Conservation (phyloP, 345 rosid species). For the Arabis hirsuta region DNA sequence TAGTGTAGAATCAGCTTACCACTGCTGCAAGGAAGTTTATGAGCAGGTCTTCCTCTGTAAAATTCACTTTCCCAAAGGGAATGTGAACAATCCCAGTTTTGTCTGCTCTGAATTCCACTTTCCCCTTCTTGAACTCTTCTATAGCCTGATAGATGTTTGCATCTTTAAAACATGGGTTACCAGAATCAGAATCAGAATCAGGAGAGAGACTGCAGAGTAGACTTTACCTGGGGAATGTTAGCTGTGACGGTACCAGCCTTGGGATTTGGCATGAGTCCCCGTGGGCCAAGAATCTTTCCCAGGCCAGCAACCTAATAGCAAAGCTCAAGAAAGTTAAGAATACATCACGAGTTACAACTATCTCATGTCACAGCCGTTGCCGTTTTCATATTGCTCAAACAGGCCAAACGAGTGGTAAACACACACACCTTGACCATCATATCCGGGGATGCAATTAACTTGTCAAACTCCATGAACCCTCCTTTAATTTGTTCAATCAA, state of each 20-base stretch:
- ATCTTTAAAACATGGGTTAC: slow-evolving; percentile 18
- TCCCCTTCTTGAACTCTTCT: slow-evolving; percentile 94
- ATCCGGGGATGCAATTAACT: slow-evolving; percentile 96
- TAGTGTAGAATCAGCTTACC: slow-evolving; percentile 50
- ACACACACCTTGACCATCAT: slow-evolving; percentile 97
- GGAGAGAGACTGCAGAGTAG: slow-evolving; percentile 6
- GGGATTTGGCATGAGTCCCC: slow-evolving; percentile 99
- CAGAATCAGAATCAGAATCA: slow-evolving; percentile 7
- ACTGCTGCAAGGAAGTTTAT: slow-evolving; percentile 77
- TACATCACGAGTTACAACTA: neutral
- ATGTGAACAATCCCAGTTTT: slow-evolving; percentile 98
- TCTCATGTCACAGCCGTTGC: neutral
- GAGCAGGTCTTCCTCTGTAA: slow-evolving; percentile 81
- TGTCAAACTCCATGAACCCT: slow-evolving; percentile 98
- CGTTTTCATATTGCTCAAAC: neutral
- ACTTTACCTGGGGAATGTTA: slow-evolving; percentile 81
- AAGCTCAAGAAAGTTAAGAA: slow-evolving; percentile 26
- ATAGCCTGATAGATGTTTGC: slow-evolving; percentile 67
- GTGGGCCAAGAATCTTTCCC: slow-evolving; percentile 97
- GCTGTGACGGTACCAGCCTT: slow-evolving; percentile 96
- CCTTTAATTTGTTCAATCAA: slow-evolving; percentile 87
- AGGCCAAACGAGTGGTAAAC: slow-evolving; percentile 33
- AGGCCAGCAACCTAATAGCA: slow-evolving; percentile 83
- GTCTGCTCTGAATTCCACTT: slow-evolving; percentile 92
- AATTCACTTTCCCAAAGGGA: slow-evolving; percentile 80